A percentile compares a stretch with the other conserved stretches of the same genome.
Conservation (phyloP, 257 asterid genomes). For the Cruciata laevipes region DNA sequence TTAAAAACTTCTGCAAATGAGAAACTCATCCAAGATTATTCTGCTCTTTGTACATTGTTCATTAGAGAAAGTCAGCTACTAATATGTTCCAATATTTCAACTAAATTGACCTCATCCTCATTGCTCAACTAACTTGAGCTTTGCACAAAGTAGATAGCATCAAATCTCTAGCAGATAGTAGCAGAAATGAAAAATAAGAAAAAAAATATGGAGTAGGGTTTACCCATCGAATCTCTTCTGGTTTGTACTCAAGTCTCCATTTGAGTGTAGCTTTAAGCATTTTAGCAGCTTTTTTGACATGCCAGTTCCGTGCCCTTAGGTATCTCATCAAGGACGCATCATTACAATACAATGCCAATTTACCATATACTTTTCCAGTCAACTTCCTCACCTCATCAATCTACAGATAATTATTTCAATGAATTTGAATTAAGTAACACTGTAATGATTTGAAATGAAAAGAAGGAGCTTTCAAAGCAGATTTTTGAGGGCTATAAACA, state of each 20-base stretch:
- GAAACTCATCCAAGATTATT: not conserved
- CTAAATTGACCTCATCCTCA: not conserved
- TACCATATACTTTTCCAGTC: constrained; percentile 68
- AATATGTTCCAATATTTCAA: not conserved
- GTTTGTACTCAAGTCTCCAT: constrained; percentile 75
- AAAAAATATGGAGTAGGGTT: constrained; percentile 3
- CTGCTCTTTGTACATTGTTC: not conserved
- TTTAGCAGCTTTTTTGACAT: constrained; percentile 79
- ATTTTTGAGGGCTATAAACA: not conserved
- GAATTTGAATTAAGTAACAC: not conserved
- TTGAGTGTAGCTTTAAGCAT: constrained; percentile 78
- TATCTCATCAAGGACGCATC: constrained; percentile 65
- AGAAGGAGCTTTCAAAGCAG: not conserved
- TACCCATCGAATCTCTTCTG: constrained; percentile 89
- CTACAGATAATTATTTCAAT: constrained; percentile 29
- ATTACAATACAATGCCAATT: constrained; percentile 50
- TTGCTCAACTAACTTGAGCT: not conserved
- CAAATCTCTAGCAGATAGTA: not conserved
- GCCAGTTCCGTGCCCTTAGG: constrained; percentile 80
- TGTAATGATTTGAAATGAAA: not conserved
- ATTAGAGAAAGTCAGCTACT: not conserved
- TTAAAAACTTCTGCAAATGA: not conserved
- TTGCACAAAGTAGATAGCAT: constrained; percentile 2
- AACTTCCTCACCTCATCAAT: constrained; percentile 62
- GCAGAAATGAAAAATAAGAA: not conserved